A percentile compares a stretch with the other conserved stretches of the same genome.
Conservation (phyloP, 192 early-diverging fungal species). For the Coemansia sp. region DNA sequence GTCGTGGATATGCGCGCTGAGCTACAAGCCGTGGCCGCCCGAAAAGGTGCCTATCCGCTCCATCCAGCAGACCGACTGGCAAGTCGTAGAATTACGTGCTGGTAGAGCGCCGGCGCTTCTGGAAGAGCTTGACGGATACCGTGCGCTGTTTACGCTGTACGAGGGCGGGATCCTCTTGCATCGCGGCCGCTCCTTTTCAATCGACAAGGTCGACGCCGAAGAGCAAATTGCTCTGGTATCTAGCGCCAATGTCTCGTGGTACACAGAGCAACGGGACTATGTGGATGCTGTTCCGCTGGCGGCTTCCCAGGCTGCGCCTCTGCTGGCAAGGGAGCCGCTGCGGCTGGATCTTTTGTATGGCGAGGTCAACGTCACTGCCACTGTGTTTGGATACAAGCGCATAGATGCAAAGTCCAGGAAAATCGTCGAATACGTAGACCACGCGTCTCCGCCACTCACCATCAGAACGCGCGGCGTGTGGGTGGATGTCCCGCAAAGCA, state of each 20-base stretch:
- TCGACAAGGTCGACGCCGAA: conserved; percentile 25
- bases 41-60: conserved; percentile 35
- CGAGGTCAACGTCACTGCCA: conserved; percentile 10
- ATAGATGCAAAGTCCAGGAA: conserved; percentile 25
- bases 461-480: conserved; percentile 20
- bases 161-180: conserved; percentile 48
- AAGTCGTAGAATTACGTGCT: conserved; percentile 12
- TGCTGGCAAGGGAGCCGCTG: background rate
- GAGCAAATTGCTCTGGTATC: conserved; percentile 21
- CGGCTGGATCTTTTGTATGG: conserved; percentile 7
- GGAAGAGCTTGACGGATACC: conserved; percentile 43
- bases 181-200: conserved; percentile 30
- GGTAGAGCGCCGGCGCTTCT: conserved; percentile 13
- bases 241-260: conserved; percentile 30
- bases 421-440: conserved; percentile 27
- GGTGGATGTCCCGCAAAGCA: conserved; percentile 26
- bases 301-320: background rate
- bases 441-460: conserved; percentile 8
- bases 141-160: conserved; percentile 39
- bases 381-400: conserved; percentile 43
- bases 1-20: conserved; percentile 20
- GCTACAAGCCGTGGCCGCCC: conserved; percentile 42
- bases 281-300: background rate
- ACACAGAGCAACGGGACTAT: conserved; percentile 17
- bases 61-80: conserved; percentile 12